phyloP scores from a whole-genome alignment of 192 early-diverging fungal species.

The Pilaira anomala region DNA sequence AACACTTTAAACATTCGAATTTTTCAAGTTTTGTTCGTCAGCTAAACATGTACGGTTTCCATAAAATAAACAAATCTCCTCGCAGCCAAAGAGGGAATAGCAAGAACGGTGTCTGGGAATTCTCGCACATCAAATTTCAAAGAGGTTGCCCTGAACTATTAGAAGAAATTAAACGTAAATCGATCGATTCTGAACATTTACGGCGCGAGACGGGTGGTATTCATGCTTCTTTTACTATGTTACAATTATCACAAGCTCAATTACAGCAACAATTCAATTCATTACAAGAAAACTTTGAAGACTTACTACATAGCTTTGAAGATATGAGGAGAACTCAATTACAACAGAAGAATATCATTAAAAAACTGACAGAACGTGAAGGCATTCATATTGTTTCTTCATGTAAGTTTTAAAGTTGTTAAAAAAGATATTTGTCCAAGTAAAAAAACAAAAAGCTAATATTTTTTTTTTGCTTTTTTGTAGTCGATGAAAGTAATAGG shows the following conservation, averaged over 20 bases:
- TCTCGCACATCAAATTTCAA: conserved; percentile 61
- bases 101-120: conserved; percentile 72
- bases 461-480: neutral
- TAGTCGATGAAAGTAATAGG: conserved; percentile 3
- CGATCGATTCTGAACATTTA: conserved; percentile 63
- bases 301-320: conserved; percentile 11
- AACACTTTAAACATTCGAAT: conserved; percentile 89
- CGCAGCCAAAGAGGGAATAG: conserved; percentile 57
- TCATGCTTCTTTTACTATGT: conserved; percentile 56
- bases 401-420: neutral
- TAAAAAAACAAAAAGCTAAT: conserved; percentile 12
- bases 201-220: conserved; percentile 62
- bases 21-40: conserved; percentile 91
- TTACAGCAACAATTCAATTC: conserved; percentile 50
- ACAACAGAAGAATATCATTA: conserved; percentile 16
- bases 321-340: conserved; percentile 14
- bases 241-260: conserved; percentile 61
- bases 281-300: conserved; percentile 18
- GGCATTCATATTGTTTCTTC: neutral
- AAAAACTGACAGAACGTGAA: conserved; percentile 6
- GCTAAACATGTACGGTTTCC: conserved; percentile 89
- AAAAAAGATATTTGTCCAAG: neutral
- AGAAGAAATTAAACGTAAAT: conserved; percentile 74
- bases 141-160: conserved; percentile 57
- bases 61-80: conserved; percentile 72